Conservation (phyloP, 2,329 filamentous ascomycete species). For the Helicocarpus griseus region DNA sequence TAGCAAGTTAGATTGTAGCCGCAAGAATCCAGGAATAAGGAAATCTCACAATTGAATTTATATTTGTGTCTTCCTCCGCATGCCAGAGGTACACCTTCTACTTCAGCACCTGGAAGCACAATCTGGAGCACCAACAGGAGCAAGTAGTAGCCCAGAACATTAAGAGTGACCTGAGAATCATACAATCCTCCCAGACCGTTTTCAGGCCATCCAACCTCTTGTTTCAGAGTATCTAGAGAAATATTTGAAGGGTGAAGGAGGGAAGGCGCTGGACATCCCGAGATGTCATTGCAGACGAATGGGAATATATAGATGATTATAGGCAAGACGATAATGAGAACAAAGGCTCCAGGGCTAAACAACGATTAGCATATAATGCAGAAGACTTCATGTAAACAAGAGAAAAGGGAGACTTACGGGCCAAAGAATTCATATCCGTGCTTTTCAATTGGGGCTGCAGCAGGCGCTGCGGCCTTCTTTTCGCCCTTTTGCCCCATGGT, state of each 20-base stretch:
- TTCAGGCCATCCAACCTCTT: constrained; percentile 70
- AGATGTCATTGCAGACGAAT: constrained; percentile 85
- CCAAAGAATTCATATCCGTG: constrained; percentile 4
- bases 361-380: neutral
- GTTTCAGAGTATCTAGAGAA: constrained; percentile 61
- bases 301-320: constrained; percentile 67
- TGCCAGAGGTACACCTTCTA: constrained; percentile 59
- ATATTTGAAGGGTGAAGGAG: constrained; percentile 63
- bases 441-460: neutral
- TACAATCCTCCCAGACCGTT: constrained; percentile 61
- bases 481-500: neutral
- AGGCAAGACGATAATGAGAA: constrained; percentile 71
- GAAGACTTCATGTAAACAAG: constrained; percentile 9
- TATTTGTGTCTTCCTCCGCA: constrained; percentile 70
- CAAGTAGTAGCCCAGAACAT: constrained; percentile 66
- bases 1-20: neutral
- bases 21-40: too few species aligned
- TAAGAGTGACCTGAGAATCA: constrained; percentile 59
- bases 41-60: constrained; percentile 59
- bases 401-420: neutral
- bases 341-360: constrained; percentile 8
- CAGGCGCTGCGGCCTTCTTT: neutral
- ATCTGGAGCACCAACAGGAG: constrained; percentile 66
- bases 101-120: constrained; percentile 63
- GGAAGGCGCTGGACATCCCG: constrained; percentile 80